Evolutionary conservation across 345 rosid genomes (phyloP).

Genomic region (Orychophragmus violaceus): DNA sequence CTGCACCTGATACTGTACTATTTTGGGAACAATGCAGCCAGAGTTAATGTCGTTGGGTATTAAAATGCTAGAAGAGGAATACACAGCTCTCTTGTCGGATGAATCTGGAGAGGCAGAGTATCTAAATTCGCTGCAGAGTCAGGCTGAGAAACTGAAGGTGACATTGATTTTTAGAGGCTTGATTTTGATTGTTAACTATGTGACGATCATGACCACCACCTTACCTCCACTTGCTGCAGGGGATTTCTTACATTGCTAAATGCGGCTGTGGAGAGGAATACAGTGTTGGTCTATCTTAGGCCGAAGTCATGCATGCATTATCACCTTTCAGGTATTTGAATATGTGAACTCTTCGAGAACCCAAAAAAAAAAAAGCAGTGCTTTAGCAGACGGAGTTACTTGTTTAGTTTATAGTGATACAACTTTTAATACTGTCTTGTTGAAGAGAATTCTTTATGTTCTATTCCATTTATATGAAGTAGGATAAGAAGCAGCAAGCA

Average conservation of each 20-base stretch:
- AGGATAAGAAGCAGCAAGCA: no score
- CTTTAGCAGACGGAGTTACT: no score
- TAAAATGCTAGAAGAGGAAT: constrained; percentile 49
- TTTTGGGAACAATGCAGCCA: no score
- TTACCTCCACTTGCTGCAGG: constrained; percentile 39
- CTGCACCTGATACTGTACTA: no score
- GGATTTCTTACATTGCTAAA: constrained; percentile 45
- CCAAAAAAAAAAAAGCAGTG: not conserved
- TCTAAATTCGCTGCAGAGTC: constrained; percentile 43
- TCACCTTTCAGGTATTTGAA: no score
- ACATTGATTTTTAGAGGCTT: not conserved
- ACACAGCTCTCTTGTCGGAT: constrained; percentile 47
- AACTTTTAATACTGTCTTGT: no score
- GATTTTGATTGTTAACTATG: not conserved
- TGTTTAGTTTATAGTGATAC: no score
- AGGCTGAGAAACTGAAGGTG: constrained; percentile 55
- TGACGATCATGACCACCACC: constrained; percentile 8
- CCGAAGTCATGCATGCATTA: not conserved
- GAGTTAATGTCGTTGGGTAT: constrained; percentile 50
- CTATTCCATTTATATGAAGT: no score
- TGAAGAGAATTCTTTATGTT: no score
- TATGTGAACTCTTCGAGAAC: not conserved
- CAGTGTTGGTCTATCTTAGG: constrained; percentile 32
- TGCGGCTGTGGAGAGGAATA: constrained; percentile 57
- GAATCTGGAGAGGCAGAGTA: constrained; percentile 49